Conservation (phyloP, 345 rosid genomes). For the Eucalyptus marginata region DNA sequence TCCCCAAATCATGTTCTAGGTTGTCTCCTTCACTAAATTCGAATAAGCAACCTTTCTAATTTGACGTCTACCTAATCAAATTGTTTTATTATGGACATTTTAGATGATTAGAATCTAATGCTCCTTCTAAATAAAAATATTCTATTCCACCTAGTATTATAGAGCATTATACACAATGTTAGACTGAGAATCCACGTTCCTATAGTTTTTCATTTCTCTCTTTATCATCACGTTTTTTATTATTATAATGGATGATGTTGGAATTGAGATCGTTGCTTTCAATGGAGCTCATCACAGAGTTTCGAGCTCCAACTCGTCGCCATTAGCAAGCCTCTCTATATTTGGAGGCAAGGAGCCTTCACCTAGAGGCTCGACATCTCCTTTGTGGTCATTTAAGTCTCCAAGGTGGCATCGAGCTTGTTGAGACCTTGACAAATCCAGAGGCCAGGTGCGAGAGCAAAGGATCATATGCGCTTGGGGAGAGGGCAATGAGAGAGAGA, state of each 20-base stretch:
- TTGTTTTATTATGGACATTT: rapidly evolving
- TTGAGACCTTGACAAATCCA: neutral
- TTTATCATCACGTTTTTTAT: neutral
- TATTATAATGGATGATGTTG: neutral
- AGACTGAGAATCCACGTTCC: neutral
- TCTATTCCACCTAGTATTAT: neutral
- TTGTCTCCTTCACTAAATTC: neutral
- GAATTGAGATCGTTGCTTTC: neutral
- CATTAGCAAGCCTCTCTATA: neutral
- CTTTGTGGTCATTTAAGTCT: neutral
- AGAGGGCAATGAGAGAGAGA: neutral
- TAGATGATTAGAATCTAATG: neutral
- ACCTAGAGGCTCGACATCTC: neutral
- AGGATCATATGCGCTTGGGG: neutral
- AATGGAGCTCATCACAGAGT: neutral
- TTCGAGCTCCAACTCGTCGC: neutral
- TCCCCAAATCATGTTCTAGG: neutral
- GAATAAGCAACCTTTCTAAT: neutral
- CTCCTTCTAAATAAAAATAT: neutral
- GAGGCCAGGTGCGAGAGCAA: neutral
- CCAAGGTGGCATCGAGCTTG: neutral
- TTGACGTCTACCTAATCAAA: neutral
- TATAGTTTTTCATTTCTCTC: neutral
- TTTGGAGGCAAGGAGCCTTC: neutral
- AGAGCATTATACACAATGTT: neutral